Conservation (phyloP, 176 grass and related monocot species). For the Areca catechu region DNA sequence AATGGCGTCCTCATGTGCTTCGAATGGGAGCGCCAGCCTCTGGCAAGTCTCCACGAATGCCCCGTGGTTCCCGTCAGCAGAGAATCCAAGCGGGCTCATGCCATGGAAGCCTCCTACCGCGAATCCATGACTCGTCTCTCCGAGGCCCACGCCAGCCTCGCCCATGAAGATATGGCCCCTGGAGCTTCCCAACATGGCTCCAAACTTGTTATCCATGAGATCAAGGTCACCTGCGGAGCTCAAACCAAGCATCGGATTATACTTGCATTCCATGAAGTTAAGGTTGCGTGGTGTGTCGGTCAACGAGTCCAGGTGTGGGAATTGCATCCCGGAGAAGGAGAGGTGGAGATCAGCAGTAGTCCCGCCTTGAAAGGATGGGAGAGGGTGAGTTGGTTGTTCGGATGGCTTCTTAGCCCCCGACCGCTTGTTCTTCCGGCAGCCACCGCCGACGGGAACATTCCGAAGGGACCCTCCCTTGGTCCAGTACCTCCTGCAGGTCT, state of each 20-base stretch:
- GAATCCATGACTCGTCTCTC: neutral
- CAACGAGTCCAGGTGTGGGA: neutral
- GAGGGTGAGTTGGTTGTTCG: constrained; percentile 1
- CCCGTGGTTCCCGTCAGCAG: neutral
- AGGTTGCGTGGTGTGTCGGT: neutral
- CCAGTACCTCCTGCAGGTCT: constrained; percentile 94
- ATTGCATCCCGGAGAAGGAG: constrained; percentile 29
- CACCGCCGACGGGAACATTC: constrained; percentile 81
- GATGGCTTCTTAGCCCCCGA: constrained; percentile 39
- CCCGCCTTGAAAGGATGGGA: neutral
- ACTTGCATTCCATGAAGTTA: constrained; percentile 4
- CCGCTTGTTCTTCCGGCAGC: constrained; percentile 94
- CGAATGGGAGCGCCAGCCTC: constrained; percentile 27
- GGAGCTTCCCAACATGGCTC: neutral
- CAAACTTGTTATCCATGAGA: neutral
- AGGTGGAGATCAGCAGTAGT: constrained; percentile 55
- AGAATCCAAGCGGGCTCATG: neutral
- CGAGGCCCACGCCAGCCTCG: neutral
- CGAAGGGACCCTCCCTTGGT: constrained; percentile 88
- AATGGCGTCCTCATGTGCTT: constrained; percentile 11
- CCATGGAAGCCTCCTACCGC: constrained; percentile 16
- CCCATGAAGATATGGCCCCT: neutral
- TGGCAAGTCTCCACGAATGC: constrained; percentile 13
- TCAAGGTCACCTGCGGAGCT: neutral
- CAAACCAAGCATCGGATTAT: neutral